These are phyloP conservation scores for Xenoacremonium recifei DNA, from an alignment of 2,329 filamentous ascomycete genomes.

Conservation along the genomic window DNA sequence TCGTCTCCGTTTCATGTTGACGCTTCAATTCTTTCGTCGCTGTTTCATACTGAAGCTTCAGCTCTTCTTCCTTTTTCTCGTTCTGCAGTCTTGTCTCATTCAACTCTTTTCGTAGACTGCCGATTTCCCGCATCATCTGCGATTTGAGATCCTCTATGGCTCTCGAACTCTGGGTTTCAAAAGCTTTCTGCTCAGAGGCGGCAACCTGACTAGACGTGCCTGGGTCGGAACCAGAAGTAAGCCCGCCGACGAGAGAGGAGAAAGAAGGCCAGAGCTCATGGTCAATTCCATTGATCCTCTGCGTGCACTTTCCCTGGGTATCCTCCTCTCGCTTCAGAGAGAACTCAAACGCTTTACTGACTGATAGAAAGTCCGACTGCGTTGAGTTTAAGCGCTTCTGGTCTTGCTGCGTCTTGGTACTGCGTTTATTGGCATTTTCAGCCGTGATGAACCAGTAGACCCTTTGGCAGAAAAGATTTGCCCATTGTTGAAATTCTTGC, in stretches of 20 bases:
- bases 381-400: conserved; percentile 12
- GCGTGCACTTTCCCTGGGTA: conserved; percentile 1
- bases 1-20: conserved; percentile 5
- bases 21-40: background rate
- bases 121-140: conserved; percentile 14
- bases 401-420: conserved; percentile 13
- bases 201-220: too few species aligned
- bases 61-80: too few species aligned
- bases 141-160: background rate
- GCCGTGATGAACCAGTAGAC: conserved; percentile 16
- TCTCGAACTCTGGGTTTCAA: background rate
- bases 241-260: background rate
- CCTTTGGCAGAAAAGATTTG: conserved; percentile 21
- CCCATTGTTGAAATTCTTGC: too few species aligned
- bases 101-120: conserved; percentile 12
- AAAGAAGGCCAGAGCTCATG: conserved; percentile 2
- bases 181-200: too few species aligned
- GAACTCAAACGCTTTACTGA: background rate
- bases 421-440: conserved; percentile 14
- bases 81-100: too few species aligned
- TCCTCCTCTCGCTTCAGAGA: background rate
- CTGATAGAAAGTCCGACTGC: conserved; percentile 21
- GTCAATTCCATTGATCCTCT: conserved; percentile 9
- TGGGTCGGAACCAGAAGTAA: too few species aligned
- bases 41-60: too few species aligned